Conservation (phyloP, 2,329 filamentous ascomycete genomes). For the Diaporthe helianthi region DNA sequence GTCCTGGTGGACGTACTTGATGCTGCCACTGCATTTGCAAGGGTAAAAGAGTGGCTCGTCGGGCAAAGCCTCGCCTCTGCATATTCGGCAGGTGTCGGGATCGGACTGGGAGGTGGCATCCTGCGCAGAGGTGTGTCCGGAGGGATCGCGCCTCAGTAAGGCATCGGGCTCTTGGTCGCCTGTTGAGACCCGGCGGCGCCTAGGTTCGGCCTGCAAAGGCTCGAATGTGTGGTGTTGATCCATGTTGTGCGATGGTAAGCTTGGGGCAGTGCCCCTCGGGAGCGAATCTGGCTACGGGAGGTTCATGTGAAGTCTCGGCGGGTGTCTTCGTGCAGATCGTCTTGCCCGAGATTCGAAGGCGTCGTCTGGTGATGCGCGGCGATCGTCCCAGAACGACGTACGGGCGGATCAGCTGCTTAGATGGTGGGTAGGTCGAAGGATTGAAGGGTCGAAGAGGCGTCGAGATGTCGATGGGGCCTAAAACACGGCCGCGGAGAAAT, state of each 20-base stretch:
- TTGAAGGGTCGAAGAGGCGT: not conserved
- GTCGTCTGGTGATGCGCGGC: not conserved
- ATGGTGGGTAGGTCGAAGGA: not conserved
- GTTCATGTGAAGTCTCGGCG: conserved; percentile 30
- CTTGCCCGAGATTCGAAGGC: not conserved
- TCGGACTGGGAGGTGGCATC: conserved; percentile 47
- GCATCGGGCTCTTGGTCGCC: conserved; percentile 23
- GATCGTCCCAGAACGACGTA: not conserved
- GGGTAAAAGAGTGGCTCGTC: conserved; percentile 94
- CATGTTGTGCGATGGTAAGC: conserved; percentile 26
- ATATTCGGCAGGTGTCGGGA: conserved; percentile 93
- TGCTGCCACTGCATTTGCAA: conserved; percentile 98
- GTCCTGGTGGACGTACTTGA: conserved; percentile 97
- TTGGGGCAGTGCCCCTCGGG: conserved; percentile 32
- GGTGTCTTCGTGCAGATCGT: not conserved
- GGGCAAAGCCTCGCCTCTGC: conserved; percentile 82
- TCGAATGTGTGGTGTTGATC: conserved; percentile 27
- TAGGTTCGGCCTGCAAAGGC: conserved; percentile 29
- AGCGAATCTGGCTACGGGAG: conserved; percentile 20
- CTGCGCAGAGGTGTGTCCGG: conserved; percentile 21
- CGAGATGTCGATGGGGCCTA: not conserved
- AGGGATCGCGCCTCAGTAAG: conserved; percentile 5
- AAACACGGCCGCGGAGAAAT: not conserved
- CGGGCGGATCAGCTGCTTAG: not conserved
- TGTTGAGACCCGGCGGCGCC: conserved; percentile 23